Evolutionary conservation across 306 rosid genomes (phyloP).

Genomic region (Myrica gale): DNA sequence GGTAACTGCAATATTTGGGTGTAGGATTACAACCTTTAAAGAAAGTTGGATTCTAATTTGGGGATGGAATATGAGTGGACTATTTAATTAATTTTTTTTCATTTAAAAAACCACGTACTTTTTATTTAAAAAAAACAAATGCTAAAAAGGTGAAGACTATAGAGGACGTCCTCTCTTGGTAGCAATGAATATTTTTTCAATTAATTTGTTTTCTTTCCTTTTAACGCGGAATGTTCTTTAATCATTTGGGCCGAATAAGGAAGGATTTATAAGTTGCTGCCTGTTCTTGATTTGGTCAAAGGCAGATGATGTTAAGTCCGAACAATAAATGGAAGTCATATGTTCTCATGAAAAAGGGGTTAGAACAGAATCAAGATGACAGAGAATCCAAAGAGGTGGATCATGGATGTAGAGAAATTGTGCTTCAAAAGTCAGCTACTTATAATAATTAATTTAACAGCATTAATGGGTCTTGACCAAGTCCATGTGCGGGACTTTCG

Average conservation of each 20-base stretch:
- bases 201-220: too few species aligned
- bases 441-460: background rate
- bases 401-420: background rate
- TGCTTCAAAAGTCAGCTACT: slow-evolving; percentile 13
- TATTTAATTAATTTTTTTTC: too few species aligned
- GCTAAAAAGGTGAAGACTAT: too few species aligned
- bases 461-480: background rate
- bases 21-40: background rate
- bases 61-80: too few species aligned
- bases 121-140: too few species aligned
- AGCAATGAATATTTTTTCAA: too few species aligned
- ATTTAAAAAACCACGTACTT: too few species aligned
- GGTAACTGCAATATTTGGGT: background rate
- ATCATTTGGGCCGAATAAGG: background rate
- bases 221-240: too few species aligned
- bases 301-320: background rate
- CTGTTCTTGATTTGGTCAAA: slow-evolving; percentile 22
- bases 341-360: background rate
- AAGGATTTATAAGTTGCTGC: background rate
- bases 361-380: slow-evolving; percentile 24
- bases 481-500: slow-evolving; percentile 21
- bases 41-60: background rate
- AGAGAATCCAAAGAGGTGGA: slow-evolving; percentile 6
- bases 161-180: too few species aligned
- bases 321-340: background rate